Conservation (phyloP, 345 rosid genomes). For the Combretum micranthum region DNA sequence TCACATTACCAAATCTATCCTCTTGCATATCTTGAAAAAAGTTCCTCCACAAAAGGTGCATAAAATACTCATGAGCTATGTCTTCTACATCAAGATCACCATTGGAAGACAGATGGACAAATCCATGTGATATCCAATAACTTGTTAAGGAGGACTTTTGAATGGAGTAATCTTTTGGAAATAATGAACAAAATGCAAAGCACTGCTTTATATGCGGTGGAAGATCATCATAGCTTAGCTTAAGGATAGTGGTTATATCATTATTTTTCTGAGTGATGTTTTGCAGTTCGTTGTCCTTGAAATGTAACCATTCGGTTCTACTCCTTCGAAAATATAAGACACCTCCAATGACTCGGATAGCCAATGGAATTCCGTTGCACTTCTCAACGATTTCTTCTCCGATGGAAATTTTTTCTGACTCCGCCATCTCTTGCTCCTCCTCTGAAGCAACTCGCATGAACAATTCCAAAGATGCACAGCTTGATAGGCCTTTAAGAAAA, state of each 20-base stretch:
- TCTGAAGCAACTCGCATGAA: not conserved
- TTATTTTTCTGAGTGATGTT: not conserved
- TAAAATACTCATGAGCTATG: constrained; percentile 5
- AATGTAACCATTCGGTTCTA: constrained; percentile 12
- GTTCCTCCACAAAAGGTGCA: constrained; percentile 4
- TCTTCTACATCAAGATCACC: constrained; percentile 3
- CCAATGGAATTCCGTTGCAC: constrained; percentile 19
- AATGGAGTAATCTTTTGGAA: constrained; percentile 7
- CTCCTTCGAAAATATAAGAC: constrained; percentile 5
- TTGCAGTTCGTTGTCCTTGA: constrained; percentile 5
- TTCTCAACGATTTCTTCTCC: constrained; percentile 14
- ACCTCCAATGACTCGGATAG: constrained; percentile 15
- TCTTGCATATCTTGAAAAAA: constrained; percentile 15
- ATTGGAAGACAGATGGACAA: not conserved
- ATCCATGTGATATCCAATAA: constrained; percentile 21
- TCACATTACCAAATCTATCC: constrained; percentile 8
- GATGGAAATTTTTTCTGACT: not conserved
- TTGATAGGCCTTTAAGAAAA: constrained; percentile 1
- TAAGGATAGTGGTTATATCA: constrained; percentile 8
- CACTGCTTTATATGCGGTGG: constrained; percentile 25
- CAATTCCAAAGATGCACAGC: constrained; percentile 4
- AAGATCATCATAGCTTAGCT: constrained; percentile 17
- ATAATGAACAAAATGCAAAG: constrained; percentile 20
- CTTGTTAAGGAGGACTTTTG: not conserved
- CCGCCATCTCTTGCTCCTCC: constrained; percentile 2